Evolutionary conservation across 2,329 filamentous ascomycete genomes (phyloP).

Genomic region (Incumbomyces lentus): DNA sequence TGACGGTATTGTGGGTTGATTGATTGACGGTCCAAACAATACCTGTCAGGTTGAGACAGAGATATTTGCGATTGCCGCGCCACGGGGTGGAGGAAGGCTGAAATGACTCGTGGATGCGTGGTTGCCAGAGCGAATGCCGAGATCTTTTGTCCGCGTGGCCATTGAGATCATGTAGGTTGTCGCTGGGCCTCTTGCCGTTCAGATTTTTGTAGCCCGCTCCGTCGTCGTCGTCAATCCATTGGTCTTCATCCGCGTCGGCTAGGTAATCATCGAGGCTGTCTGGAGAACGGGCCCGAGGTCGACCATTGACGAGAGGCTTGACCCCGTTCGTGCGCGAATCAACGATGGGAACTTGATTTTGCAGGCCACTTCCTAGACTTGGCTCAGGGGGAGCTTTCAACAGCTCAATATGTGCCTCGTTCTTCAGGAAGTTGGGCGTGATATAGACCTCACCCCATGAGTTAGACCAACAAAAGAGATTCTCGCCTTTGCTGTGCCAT

Average conservation of each 20-base stretch:
- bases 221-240: slow-evolving; percentile 91
- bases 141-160: slow-evolving; percentile 36
- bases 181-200: slow-evolving; percentile 50
- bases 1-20: slow-evolving; percentile 84
- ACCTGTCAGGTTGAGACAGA: slow-evolving; percentile 85
- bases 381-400: slow-evolving; percentile 39
- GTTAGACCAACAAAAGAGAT: slow-evolving; percentile 83
- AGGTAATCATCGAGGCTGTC: slow-evolving; percentile 80
- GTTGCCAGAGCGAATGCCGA: slow-evolving; percentile 41
- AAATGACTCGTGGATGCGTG: slow-evolving; percentile 71
- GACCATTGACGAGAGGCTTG: slow-evolving; percentile 39
- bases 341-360: slow-evolving; percentile 63
- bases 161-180: slow-evolving; percentile 36
- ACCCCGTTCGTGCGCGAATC: slow-evolving; percentile 47
- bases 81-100: slow-evolving; percentile 93
- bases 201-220: slow-evolving; percentile 73
- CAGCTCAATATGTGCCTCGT: slow-evolving; percentile 44
- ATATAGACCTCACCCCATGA: slow-evolving; percentile 91
- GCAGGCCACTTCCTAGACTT: slow-evolving; percentile 55
- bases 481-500: slow-evolving; percentile 77
- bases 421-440: slow-evolving; percentile 57
- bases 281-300: slow-evolving; percentile 50
- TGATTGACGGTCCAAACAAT: slow-evolving; percentile 97
- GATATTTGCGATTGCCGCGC: slow-evolving; percentile 85
- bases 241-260: slow-evolving; percentile 54